Base-by-base conservation (phyloP, 2,329 filamentous ascomycete genomes). In the Sporothrix schenckii region DNA sequence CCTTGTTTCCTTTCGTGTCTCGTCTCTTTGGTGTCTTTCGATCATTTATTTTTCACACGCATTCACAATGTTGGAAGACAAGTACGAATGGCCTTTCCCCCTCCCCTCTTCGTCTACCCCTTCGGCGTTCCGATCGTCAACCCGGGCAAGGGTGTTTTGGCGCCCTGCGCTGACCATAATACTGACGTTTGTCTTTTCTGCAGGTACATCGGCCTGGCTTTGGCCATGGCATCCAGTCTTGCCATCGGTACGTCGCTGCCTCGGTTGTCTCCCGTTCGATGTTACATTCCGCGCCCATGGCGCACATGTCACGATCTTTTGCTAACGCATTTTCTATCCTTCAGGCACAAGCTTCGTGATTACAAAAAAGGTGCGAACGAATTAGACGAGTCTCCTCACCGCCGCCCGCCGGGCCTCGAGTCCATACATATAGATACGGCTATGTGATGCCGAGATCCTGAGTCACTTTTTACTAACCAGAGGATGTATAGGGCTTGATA, bases 341-440 rank as follows among this genome's bases (percentile, higher is more conserved):
- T 56, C 76, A 95, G 93, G 93, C 78, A 93, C 92, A 67, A 97
- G 94, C 86, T 99, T 99, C 81, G 94, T 99, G 75, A 97, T 99
- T 77, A 99, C 96, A 63, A 99, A 99, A 83, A 98, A 97, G 87
- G 92, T 95, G 83, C 80, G 82, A 34, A 58, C 16, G 11, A 41
- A 11, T 41, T 6, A 21, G 56, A 60, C 56, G 30, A 60, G 56
- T 3, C 34, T 13, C 10, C 7, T 19, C 19, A 16, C 56, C 34
- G 0, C 56, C 7, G 1, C 34, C 24, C 9, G 11, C 53, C 6
- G 34, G 34, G 4, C 34, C 34, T 34, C 34, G 34, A 6, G 6
- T 34, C 34, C 6, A 34, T 34, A 34, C 34, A 34, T 2, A 34
- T 34, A 34, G 34, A 34, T 34, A 34, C 34, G 34, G 34, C 53